Conservation (phyloP, 2,329 filamentous ascomycete species). For the Fusarium dlaminii region DNA sequence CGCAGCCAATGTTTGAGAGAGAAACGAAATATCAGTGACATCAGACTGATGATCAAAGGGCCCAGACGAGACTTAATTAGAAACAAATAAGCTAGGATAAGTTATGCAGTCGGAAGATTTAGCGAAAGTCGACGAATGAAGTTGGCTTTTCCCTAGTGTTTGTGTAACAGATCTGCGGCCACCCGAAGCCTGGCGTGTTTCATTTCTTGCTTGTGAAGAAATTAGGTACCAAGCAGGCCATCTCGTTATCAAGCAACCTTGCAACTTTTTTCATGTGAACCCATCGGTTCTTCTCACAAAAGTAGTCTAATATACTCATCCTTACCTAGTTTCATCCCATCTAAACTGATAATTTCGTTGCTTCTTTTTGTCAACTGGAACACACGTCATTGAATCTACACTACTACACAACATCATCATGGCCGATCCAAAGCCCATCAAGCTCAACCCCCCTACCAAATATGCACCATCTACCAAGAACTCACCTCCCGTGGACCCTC, state of each 20-base stretch:
- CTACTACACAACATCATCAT: constrained; percentile 13
- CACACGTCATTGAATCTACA: background rate
- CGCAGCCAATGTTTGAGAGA: background rate
- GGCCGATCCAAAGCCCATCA: constrained; percentile 34
- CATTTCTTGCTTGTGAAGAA: constrained; percentile 20
- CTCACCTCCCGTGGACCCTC: constrained; percentile 53
- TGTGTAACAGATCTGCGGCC: constrained; percentile 13
- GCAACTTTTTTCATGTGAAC: constrained; percentile 3
- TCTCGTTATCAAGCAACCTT: background rate
- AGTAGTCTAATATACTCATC: background rate
- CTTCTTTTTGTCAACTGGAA: background rate
- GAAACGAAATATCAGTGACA: constrained; percentile 6
- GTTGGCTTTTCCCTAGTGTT: background rate
- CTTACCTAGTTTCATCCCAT: background rate
- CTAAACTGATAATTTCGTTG: background rate
- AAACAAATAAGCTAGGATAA: constrained; percentile 14
- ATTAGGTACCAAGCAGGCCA: constrained; percentile 17
- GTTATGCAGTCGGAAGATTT: constrained; percentile 24
- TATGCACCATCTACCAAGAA: constrained; percentile 49
- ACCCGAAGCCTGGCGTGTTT: constrained; percentile 29
- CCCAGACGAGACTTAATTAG: background rate
- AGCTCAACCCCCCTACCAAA: constrained; percentile 56
- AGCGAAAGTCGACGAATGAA: constrained; percentile 2
- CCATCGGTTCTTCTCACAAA: background rate
- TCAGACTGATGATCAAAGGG: constrained; percentile 1